These are phyloP conservation scores for Talaromyces funiculosus DNA, from an alignment of 2,329 filamentous ascomycete species.

Conservation along the genomic window DNA sequence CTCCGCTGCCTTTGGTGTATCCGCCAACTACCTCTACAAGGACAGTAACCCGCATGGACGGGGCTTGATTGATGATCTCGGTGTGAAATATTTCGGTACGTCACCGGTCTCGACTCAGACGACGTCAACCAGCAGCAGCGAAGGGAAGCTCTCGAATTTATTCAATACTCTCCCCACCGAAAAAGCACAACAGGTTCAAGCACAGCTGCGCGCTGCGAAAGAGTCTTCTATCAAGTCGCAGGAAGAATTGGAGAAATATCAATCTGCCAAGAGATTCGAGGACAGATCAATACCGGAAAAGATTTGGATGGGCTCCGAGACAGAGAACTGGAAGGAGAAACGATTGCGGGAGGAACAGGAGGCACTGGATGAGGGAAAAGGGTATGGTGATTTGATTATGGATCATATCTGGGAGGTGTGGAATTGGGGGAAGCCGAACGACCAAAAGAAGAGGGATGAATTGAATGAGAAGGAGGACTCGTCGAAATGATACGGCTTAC, in stretches of 20 bases:
- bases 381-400: constrained; percentile 42
- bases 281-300: constrained; percentile 24
- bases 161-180: constrained; percentile 27
- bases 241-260: constrained; percentile 32
- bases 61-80: constrained; percentile 30
- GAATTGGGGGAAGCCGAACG: constrained; percentile 31
- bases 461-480: neutral
- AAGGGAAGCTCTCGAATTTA: neutral
- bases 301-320: constrained; percentile 39
- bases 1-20: constrained; percentile 27
- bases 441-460: constrained; percentile 15
- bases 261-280: constrained; percentile 25
- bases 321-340: constrained; percentile 40
- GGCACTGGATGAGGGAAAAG: constrained; percentile 38
- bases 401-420: constrained; percentile 45
- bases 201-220: constrained; percentile 21
- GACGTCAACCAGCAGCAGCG: neutral
- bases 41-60: constrained; percentile 28
- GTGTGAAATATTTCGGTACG: constrained; percentile 6
- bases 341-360: constrained; percentile 38
- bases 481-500: neutral
- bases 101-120: neutral
- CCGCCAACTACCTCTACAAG: constrained; percentile 30
- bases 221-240: constrained; percentile 23
- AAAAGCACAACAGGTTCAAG: constrained; percentile 30